Conservation (phyloP, 2,329 filamentous ascomycete genomes). For the Aspergillus ochraceus region DNA sequence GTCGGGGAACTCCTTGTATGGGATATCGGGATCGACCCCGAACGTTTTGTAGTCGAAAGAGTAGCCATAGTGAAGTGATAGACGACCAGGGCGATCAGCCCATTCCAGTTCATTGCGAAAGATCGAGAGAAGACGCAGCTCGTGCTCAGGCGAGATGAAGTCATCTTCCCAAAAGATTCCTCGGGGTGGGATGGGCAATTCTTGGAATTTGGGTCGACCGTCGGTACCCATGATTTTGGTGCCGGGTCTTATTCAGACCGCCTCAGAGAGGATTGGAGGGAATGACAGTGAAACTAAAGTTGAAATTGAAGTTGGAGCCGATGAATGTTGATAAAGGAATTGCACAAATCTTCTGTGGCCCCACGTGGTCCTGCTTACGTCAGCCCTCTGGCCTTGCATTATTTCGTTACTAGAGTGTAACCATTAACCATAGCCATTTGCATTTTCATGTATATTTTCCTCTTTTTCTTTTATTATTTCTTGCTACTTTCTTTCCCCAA, state of each 20-base stretch:
- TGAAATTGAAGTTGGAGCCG: too few species aligned
- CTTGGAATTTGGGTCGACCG: constrained; percentile 16
- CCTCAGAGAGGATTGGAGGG: not conserved
- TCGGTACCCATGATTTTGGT: constrained; percentile 1
- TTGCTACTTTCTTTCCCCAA: too few species aligned
- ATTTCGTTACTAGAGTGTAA: too few species aligned
- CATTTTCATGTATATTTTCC: too few species aligned
- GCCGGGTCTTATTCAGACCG: not conserved
- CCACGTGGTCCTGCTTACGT: too few species aligned
- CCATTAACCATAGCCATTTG: too few species aligned
- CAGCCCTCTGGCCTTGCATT: too few species aligned
- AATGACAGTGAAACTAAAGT: too few species aligned
- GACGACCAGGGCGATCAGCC: constrained; percentile 48
- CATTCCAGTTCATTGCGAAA: constrained; percentile 50
- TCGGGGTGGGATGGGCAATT: constrained; percentile 25
- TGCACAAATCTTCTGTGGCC: too few species aligned
- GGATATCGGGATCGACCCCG: constrained; percentile 51
- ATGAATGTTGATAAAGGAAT: too few species aligned
- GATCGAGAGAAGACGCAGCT: constrained; percentile 45
- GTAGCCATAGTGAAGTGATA: constrained; percentile 58
- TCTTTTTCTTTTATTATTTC: too few species aligned
- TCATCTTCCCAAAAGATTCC: constrained; percentile 46
- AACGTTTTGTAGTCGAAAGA: constrained; percentile 62
- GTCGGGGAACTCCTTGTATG: constrained; percentile 52
- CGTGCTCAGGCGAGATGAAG: constrained; percentile 50